These are phyloP conservation scores for Metschnikowia lochheadii DNA, from an alignment of 805 yeast species.

Conservation along the genomic window DNA sequence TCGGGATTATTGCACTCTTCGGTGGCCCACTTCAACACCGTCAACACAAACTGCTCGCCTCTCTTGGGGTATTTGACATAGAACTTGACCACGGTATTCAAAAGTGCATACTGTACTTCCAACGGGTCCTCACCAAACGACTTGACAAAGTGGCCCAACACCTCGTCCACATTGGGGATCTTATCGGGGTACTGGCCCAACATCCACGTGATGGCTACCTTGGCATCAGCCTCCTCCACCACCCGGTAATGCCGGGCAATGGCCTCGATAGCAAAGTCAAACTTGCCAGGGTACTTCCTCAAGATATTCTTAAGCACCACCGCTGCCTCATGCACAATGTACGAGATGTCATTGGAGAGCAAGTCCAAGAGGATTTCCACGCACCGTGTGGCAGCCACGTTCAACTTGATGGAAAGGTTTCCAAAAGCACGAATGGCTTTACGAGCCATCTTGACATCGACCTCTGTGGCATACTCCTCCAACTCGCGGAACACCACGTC, in stretches of 20 bases:
- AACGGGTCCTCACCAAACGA: constrained; percentile 59
- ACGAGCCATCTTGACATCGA: constrained; percentile 80
- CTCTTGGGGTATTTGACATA: constrained; percentile 54
- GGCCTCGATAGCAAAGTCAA: constrained; percentile 30
- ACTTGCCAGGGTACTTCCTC: constrained; percentile 66
- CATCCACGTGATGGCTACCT: constrained; percentile 78
- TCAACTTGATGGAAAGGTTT: constrained; percentile 75
- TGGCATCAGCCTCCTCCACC: constrained; percentile 74
- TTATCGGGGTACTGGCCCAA: constrained; percentile 63
- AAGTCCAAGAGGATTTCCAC: constrained; percentile 58
- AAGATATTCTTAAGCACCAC: constrained; percentile 73
- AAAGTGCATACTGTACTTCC: constrained; percentile 68
- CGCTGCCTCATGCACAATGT: constrained; percentile 75
- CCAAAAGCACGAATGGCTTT: constrained; percentile 89
- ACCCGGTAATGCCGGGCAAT: constrained; percentile 34
- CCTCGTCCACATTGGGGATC: constrained; percentile 39
- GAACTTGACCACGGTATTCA: constrained; percentile 71
- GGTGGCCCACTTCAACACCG: constrained; percentile 61
- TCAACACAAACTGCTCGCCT: constrained; percentile 55
- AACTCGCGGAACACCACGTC: constrained; percentile 65
- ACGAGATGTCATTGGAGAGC: constrained; percentile 60
- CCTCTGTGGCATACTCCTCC: constrained; percentile 82
- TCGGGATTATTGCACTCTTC: constrained; percentile 81
- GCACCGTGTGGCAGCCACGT: constrained; percentile 57
- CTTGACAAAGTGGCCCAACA: constrained; percentile 39